These are phyloP conservation scores for Xenoacremonium recifei DNA, from an alignment of 2,329 filamentous ascomycete species.

Conservation along the genomic window DNA sequence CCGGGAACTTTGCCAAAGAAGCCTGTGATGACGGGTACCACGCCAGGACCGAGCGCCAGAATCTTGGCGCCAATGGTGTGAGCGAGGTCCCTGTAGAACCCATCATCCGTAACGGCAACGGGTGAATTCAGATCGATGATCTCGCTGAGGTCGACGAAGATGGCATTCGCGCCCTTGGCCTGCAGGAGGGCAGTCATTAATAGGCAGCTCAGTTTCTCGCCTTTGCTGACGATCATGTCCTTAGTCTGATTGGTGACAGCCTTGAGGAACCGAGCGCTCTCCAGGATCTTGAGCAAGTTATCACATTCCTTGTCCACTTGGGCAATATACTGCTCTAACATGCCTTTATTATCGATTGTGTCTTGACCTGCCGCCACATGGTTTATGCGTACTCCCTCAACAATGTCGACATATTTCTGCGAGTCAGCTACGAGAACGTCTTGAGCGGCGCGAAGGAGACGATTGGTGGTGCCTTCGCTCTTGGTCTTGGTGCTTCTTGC, in stretches of 20 bases:
- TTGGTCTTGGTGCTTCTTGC: slow-evolving; percentile 94
- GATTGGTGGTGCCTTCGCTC: slow-evolving; percentile 89
- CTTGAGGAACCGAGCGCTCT: too few relatives aligned
- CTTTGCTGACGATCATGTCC: slow-evolving; percentile 88
- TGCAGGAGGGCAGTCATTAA: slow-evolving; percentile 85
- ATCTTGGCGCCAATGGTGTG: slow-evolving; percentile 63
- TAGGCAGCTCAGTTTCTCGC: slow-evolving; percentile 91
- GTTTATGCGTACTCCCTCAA: slow-evolving; percentile 63
- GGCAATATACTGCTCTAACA: too few relatives aligned
- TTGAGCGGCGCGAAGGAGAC: slow-evolving; percentile 55
- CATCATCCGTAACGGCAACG: slow-evolving; percentile 60
- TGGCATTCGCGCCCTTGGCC: slow-evolving; percentile 77
- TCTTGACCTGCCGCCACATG: too few relatives aligned
- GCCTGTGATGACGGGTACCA: slow-evolving; percentile 80
- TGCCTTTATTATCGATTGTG: too few relatives aligned
- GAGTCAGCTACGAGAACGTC: too few relatives aligned
- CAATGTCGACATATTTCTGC: slow-evolving; percentile 69
- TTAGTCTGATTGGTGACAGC: slow-evolving; percentile 76
- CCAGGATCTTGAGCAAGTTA: too few relatives aligned
- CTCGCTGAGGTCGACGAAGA: slow-evolving; percentile 88
- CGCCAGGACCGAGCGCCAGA: slow-evolving; percentile 59
- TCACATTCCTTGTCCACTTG: too few relatives aligned
- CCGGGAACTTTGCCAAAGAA: slow-evolving; percentile 95
- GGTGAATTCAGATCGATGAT: slow-evolving; percentile 66
- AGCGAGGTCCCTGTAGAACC: slow-evolving; percentile 68